Evolutionary conservation across 805 yeast genomes (phyloP), one percentile per base, ranked within the genome.

Genomic region (Cyberlindnera xylosilytica): DNA sequence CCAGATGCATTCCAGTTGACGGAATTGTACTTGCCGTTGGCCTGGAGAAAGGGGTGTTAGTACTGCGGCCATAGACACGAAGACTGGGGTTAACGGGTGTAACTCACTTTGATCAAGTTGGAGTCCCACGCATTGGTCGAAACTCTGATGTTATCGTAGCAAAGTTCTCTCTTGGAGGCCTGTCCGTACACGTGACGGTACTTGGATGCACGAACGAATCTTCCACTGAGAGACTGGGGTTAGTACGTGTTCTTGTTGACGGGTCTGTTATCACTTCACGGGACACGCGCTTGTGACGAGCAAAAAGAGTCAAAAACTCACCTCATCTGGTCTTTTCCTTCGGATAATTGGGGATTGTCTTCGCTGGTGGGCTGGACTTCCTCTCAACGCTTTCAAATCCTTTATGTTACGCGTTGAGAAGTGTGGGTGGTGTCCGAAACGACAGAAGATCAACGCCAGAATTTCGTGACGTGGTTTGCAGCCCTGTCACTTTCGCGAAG

Each of bases 101-200:
- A 18, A 50, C 63, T 3, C 45, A 62, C 69, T 57, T 88, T 81
- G 52, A 93, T 76, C 51, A 93, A 72, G 63, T 91, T 91, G 39
- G 96, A 86, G 64, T 93, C 99, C 87, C 96, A 93, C 1, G 98
- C 99, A 59, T 89, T 90, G 59, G 87, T 82, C 52, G 96, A 86
- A 43, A 83, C 77, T 56, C 78, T 81, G 51, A 86, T 52, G 51
- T 71, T 71, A 43, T 70, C 74, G 47, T 67, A 71, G 41, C 69
- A 68, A 24, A 68, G 53, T 46, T 71, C 76, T 46, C 56, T 70
- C 69, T 81, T 67, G 47, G 80, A 72, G 15, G 93, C 79, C 67
- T 90, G 97, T 32, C 98, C 98, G 64, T 76, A 93, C 18, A 93
- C 97, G 62, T 93, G 98, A 61, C 99, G 87, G 62, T 82, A 93